Percentiles rank a stretch among this genome's conserved stretches.
These are phyloP conservation scores for Parasitella parasitica DNA, from an alignment of 371 early-diverging fungal species.

Conservation along the genomic window DNA sequence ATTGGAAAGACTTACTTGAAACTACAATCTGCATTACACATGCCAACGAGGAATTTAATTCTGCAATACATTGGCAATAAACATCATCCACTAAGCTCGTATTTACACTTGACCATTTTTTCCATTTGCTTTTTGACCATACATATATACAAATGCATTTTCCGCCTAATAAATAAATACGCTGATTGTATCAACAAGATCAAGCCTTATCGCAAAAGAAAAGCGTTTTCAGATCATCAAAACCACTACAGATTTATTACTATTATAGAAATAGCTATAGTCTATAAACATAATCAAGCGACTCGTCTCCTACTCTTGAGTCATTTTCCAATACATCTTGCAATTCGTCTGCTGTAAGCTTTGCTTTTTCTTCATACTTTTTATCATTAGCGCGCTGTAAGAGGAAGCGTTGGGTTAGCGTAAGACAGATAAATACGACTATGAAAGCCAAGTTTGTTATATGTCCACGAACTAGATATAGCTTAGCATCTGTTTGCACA, in stretches of 20 bases:
- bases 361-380: constrained; percentile 1
- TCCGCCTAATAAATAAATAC: too few relatives aligned
- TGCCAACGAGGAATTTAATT: background rate
- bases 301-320: constrained; percentile 28
- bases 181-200: too few relatives aligned
- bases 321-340: constrained; percentile 3
- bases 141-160: too few relatives aligned
- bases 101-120: too few relatives aligned
- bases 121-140: too few relatives aligned
- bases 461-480: constrained; percentile 40
- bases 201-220: too few relatives aligned
- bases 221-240: too few relatives aligned
- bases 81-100: background rate
- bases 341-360: constrained; percentile 8
- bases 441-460: constrained; percentile 32
- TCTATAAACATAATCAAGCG: constrained; percentile 30
- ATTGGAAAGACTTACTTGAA: background rate
- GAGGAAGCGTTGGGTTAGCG: constrained; percentile 28
- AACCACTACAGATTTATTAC: too few relatives aligned
- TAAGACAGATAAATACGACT: constrained; percentile 28
- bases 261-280: constrained; percentile 5
- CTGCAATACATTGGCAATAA: background rate
- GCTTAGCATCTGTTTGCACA: background rate
- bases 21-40: background rate
- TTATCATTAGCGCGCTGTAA: constrained; percentile 23